A percentile compares a stretch with the other conserved stretches of the same genome.
Conservation (phyloP, 1,139 yeast genomes). For the Yamadazyma siamensis region DNA sequence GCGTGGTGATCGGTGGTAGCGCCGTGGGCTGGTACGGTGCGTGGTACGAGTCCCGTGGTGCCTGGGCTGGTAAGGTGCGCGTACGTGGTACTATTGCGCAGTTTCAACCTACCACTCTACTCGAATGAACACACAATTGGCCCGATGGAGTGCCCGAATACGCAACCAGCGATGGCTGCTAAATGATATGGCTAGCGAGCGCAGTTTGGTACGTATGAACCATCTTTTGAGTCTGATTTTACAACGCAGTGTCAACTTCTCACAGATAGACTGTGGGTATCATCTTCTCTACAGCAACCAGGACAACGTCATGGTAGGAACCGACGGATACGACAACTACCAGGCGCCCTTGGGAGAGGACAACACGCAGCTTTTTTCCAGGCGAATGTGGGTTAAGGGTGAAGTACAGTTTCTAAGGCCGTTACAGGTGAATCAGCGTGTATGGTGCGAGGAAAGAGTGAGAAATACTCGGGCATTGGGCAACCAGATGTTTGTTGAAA, state of each 20-base stretch:
- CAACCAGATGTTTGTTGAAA: constrained; percentile 40
- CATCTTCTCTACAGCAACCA: constrained; percentile 63
- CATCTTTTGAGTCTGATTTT: constrained; percentile 1
- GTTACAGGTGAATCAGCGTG: constrained; percentile 27
- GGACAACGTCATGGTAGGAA: constrained; percentile 46
- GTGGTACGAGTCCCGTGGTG: no score
- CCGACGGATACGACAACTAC: constrained; percentile 80
- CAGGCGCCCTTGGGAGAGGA: constrained; percentile 56
- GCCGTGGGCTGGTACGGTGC: no score
- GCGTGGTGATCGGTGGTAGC: no score
- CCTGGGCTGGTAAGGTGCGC: no score
- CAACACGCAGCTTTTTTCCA: constrained; percentile 33
- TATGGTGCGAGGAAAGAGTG: constrained; percentile 47
- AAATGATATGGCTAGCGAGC: no score
- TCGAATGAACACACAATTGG: no score
- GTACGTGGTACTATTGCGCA: no score
- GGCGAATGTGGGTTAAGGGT: constrained; percentile 87
- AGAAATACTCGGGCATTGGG: constrained; percentile 30
- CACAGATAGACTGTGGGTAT: constrained; percentile 40
- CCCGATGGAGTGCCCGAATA: no score
- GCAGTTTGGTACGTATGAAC: no score
- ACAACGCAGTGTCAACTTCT: neutral
- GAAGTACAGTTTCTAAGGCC: constrained; percentile 38
- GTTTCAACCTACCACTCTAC: no score
- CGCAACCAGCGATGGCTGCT: no score